These are phyloP conservation scores for Tolypocladium ovalisporum DNA, from an alignment of 2,329 filamentous ascomycete species.

Conservation along the genomic window DNA sequence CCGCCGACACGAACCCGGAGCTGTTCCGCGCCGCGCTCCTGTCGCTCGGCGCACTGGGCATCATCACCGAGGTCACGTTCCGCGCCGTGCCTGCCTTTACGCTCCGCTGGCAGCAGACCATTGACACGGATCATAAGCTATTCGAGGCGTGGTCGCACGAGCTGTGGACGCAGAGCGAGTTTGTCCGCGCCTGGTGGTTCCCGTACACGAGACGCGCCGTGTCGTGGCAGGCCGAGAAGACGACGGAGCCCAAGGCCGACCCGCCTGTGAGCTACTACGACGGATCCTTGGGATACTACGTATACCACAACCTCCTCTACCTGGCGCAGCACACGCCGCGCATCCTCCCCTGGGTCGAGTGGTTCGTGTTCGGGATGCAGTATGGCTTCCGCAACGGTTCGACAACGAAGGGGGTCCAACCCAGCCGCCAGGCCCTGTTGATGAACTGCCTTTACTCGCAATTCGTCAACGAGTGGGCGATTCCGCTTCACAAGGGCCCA, in stretches of 20 bases:
- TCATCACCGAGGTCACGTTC: slow-evolving; percentile 83
- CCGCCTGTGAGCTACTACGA: slow-evolving; percentile 70
- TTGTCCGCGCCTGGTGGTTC: slow-evolving; percentile 94
- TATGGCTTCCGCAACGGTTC: slow-evolving; percentile 74
- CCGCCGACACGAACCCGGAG: slow-evolving; percentile 55
- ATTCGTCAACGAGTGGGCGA: slow-evolving; percentile 96
- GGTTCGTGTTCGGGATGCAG: slow-evolving; percentile 96
- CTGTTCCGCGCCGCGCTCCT: slow-evolving; percentile 83
- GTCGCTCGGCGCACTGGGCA: slow-evolving; percentile 79
- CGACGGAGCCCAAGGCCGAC: slow-evolving; percentile 46
- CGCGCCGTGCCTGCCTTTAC: slow-evolving; percentile 70
- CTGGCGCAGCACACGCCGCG: slow-evolving; percentile 66
- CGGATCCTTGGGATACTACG: slow-evolving; percentile 67
- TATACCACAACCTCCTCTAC: slow-evolving; percentile 87
- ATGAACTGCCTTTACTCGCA: slow-evolving; percentile 99
- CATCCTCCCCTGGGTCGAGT: slow-evolving; percentile 80
- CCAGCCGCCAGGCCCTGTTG: slow-evolving; percentile 67
- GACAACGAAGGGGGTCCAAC: slow-evolving; percentile 65
- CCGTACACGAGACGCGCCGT: slow-evolving; percentile 84
- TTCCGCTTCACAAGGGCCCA: slow-evolving; percentile 75
- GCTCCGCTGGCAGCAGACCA: slow-evolving; percentile 76
- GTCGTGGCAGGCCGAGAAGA: slow-evolving; percentile 80
- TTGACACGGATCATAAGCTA: slow-evolving; percentile 59
- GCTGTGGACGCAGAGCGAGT: slow-evolving; percentile 79
- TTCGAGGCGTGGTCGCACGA: slow-evolving; percentile 59